Evolutionary conservation across 139 green algal genomes (phyloP).

Genomic region (Chlorella sorokiniana): DNA sequence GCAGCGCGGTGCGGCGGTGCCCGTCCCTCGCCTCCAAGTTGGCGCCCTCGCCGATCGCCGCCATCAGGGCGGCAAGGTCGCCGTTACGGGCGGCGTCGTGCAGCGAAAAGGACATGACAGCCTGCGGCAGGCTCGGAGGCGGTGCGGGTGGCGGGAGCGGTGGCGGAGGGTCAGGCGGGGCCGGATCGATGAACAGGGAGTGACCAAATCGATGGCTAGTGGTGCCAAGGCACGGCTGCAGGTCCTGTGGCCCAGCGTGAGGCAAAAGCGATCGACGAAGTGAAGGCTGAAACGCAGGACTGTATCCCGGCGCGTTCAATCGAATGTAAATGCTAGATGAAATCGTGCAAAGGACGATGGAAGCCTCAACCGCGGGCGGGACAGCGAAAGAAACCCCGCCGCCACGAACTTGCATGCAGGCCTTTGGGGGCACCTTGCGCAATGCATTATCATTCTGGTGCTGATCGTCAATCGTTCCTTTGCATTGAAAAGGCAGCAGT

Average conservation of each 20-base stretch:
- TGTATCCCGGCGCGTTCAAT: too few relatives aligned
- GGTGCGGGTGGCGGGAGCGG: background rate
- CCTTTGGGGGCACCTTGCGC: too few relatives aligned
- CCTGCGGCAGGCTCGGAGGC: background rate
- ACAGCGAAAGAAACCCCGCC: background rate
- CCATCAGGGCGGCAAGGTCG: slow-evolving; percentile 40
- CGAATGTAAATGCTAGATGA: too few relatives aligned
- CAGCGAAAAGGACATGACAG: slow-evolving; percentile 40
- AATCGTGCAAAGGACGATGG: background rate
- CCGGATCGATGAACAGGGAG: background rate
- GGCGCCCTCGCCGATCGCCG: slow-evolving; percentile 20
- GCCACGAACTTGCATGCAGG: background rate
- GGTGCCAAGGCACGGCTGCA: too few relatives aligned
- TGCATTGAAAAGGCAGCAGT: background rate
- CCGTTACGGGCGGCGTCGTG: slow-evolving; percentile 59
- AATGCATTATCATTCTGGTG: too few relatives aligned
- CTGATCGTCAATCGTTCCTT: background rate
- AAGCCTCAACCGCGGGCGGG: background rate
- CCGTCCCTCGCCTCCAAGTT: slow-evolving; percentile 51
- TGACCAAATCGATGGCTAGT: background rate
- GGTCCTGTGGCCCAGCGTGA: too few relatives aligned
- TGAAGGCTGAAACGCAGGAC: too few relatives aligned
- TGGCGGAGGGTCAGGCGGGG: background rate
- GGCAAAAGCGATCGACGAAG: too few relatives aligned
- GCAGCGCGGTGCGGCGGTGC: slow-evolving; percentile 64